phyloP scores from a whole-genome alignment of 2,329 filamentous ascomycete species.

The Tolypocladium ophioglossoides region DNA sequence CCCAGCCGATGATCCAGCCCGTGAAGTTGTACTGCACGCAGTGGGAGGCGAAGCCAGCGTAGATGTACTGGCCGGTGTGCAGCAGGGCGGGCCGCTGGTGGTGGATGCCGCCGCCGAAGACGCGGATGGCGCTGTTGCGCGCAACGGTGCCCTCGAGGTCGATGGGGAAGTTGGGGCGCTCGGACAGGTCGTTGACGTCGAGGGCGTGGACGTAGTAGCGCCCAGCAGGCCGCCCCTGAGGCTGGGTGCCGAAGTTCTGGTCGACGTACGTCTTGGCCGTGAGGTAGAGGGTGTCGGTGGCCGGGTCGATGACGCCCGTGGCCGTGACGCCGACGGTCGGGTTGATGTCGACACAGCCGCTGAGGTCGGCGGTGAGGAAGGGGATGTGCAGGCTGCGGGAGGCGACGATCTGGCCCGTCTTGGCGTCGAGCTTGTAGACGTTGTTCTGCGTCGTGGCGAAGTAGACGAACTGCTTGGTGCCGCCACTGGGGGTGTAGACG shows the following conservation, averaged over 20 bases:
- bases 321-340: constrained; percentile 34
- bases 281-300: constrained; percentile 32
- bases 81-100: constrained; percentile 39
- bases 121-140: constrained; percentile 34
- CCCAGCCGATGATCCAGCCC: constrained; percentile 38
- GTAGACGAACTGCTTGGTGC: constrained; percentile 40
- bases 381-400: constrained; percentile 37
- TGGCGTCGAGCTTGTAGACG: constrained; percentile 44
- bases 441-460: constrained; percentile 48
- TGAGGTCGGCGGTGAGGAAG: constrained; percentile 36
- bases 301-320: constrained; percentile 34
- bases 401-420: constrained; percentile 39
- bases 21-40: constrained; percentile 48
- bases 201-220: constrained; percentile 27
- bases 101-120: constrained; percentile 40
- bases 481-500: constrained; percentile 35
- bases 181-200: constrained; percentile 25
- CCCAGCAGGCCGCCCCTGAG: constrained; percentile 22
- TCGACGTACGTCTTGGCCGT: constrained; percentile 31
- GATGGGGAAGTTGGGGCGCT: constrained; percentile 33
- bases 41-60: constrained; percentile 43
- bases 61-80: constrained; percentile 34
- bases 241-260: constrained; percentile 15
- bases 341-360: constrained; percentile 36
- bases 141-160: constrained; percentile 33